Percentiles rank a stretch among this genome's conserved stretches.
These are phyloP conservation scores for Zygoascus sp. DNA, from an alignment of 1,139 yeast species.

Conservation along the genomic window DNA sequence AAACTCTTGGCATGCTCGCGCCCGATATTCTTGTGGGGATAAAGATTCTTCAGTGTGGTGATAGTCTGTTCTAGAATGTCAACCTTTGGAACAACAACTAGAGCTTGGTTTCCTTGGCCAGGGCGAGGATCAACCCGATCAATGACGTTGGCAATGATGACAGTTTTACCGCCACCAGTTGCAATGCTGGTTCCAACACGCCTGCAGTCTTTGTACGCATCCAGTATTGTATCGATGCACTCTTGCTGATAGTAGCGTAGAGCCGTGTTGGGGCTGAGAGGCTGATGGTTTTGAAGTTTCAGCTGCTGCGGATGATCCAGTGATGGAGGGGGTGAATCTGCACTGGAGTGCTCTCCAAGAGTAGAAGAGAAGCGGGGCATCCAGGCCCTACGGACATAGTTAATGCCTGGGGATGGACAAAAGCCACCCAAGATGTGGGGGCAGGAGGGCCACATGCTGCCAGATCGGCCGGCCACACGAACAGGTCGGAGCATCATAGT, in stretches of 20 bases:
- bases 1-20: slow-evolving; percentile 63
- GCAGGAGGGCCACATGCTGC: too few species aligned
- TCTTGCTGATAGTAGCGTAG: slow-evolving; percentile 66
- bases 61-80: slow-evolving; percentile 76
- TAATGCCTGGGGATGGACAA: too few species aligned
- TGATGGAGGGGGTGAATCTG: too few species aligned
- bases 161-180: slow-evolving; percentile 95
- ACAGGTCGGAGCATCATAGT: too few species aligned
- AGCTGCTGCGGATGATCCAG: neutral
- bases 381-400: too few species aligned
- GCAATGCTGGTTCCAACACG: slow-evolving; percentile 83
- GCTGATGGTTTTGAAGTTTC: too few species aligned
- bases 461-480: too few species aligned
- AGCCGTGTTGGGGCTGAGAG: slow-evolving; percentile 2
- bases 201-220: slow-evolving; percentile 46
- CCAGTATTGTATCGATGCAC: slow-evolving; percentile 56
- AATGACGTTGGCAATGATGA: slow-evolving; percentile 51
- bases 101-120: slow-evolving; percentile 45
- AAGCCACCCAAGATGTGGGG: too few species aligned
- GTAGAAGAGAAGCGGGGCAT: too few species aligned
- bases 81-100: slow-evolving; percentile 76
- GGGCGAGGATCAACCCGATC: slow-evolving; percentile 42
- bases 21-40: slow-evolving; percentile 54
- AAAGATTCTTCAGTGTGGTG: slow-evolving; percentile 42
- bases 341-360: too few species aligned